Conservation (phyloP, 2,329 filamentous ascomycete genomes). For the Penicillium sp. region DNA sequence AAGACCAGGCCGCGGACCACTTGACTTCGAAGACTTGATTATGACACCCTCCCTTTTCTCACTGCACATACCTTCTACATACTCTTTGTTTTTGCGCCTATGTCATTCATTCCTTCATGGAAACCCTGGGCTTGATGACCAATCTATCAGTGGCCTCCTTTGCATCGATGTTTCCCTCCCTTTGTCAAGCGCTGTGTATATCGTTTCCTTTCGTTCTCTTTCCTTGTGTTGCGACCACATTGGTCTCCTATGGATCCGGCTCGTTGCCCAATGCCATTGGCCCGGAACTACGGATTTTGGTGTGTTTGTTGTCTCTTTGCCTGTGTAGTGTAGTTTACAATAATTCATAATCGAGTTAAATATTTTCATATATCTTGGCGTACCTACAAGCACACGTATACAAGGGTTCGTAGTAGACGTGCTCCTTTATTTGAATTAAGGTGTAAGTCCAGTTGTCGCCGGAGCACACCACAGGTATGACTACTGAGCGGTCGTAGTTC, state of each 20-base stretch:
- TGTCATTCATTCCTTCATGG: conserved; percentile 18
- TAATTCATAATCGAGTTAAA: conserved; percentile 15
- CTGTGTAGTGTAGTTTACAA: conserved; percentile 23
- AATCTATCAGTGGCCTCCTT: neutral
- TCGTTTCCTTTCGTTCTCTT: neutral
- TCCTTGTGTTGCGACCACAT: neutral
- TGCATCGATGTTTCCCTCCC: conserved; percentile 4
- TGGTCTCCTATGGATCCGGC: neutral
- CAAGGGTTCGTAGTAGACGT: no score
- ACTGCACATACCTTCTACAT: conserved; percentile 26
- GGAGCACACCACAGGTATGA: no score
- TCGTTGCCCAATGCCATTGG: neutral
- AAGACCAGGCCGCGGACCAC: conserved; percentile 39
- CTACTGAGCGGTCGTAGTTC: no score
- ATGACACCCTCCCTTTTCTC: conserved; percentile 9
- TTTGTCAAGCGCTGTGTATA: conserved; percentile 11
- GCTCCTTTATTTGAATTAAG: no score
- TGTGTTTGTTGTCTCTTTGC: neutral
- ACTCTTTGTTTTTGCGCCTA: conserved; percentile 15
- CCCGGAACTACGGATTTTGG: conserved; percentile 1
- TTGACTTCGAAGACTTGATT: conserved; percentile 42
- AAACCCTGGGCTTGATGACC: conserved; percentile 8
- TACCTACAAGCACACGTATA: neutral
- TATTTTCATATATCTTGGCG: neutral
- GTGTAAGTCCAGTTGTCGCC: no score